phyloP scores from a whole-genome alignment of 176 grass and related monocot genomes.

The Avena insularis region DNA sequence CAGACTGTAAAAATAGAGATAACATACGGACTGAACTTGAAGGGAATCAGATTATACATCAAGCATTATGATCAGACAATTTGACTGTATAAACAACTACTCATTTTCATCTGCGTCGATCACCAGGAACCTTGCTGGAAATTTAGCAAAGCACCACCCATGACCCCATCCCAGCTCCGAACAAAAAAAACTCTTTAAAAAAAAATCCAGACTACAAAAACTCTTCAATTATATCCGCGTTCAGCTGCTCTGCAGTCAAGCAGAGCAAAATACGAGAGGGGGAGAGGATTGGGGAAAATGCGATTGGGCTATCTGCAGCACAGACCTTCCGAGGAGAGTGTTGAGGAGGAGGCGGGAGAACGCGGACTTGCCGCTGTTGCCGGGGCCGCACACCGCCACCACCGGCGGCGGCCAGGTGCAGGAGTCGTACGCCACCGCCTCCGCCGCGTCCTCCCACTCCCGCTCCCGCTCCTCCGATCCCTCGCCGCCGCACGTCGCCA shows the following conservation, averaged over 20 bases:
- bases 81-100: background rate
- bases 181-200: background rate
- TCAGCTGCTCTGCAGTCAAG: background rate
- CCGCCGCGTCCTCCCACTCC: constrained; percentile 60
- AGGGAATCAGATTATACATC: background rate
- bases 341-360: constrained; percentile 79
- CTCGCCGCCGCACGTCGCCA: background rate
- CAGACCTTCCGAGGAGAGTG: constrained; percentile 59
- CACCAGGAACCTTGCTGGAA: background rate
- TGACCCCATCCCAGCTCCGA: background rate
- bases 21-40: background rate
- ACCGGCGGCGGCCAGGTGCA: constrained; percentile 68
- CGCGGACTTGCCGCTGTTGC: constrained; percentile 74
- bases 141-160: background rate
- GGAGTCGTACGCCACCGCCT: constrained; percentile 71
- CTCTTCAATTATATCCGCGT: background rate
- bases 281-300: background rate
- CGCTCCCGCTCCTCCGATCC: constrained; percentile 17
- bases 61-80: background rate
- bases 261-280: background rate
- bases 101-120: background rate
- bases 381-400: constrained; percentile 63
- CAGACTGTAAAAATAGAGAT: background rate
- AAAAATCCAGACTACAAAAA: background rate
- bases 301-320: background rate